Percentiles rank a stretch among this genome's conserved stretches.
Evolutionary conservation across 2,329 filamentous ascomycete species (phyloP).

Genomic region (Aspergillaceae sp.): DNA sequence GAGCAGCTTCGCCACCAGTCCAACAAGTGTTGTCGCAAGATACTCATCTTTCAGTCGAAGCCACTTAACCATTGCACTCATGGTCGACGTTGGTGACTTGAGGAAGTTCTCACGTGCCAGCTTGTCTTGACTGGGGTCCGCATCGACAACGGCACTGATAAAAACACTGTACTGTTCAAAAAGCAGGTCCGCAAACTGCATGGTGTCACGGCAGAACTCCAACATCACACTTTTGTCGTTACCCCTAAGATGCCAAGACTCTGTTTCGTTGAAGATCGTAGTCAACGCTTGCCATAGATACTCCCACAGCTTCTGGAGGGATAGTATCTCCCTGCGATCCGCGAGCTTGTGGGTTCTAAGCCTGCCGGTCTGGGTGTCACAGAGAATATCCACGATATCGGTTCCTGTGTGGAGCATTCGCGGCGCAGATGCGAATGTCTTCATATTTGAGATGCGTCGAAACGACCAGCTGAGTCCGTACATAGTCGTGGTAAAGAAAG

Average conservation of each 20-base stretch:
- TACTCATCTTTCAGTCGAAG: conserved; percentile 81
- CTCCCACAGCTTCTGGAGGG: conserved; percentile 72
- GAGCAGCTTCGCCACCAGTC: conserved; percentile 75
- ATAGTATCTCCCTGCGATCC: conserved; percentile 53
- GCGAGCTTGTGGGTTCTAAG: conserved; percentile 50
- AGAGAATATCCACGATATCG: conserved; percentile 56
- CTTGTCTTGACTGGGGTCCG: conserved; percentile 31
- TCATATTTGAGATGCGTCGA: conserved; percentile 47
- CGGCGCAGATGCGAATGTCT: conserved; percentile 51
- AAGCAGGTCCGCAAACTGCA: conserved; percentile 81
- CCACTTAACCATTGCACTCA: conserved; percentile 71
- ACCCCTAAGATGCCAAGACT: conserved; percentile 63
- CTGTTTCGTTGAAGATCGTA: conserved; percentile 72
- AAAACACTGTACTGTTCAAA: conserved; percentile 81
- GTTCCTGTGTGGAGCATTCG: conserved; percentile 53
- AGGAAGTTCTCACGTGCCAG: conserved; percentile 49
- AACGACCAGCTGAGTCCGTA: conserved; percentile 50
- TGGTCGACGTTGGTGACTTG: conserved; percentile 54
- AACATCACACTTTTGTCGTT: conserved; percentile 74
- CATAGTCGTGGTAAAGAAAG: conserved; percentile 49
- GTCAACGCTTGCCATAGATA: conserved; percentile 73
- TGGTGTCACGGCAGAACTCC: conserved; percentile 87
- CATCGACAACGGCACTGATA: conserved; percentile 55
- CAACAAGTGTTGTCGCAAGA: conserved; percentile 72
- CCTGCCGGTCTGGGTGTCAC: conserved; percentile 54